Base-by-base conservation (phyloP, 202 grass and related monocot species). In the Zoysia matrella region DNA sequence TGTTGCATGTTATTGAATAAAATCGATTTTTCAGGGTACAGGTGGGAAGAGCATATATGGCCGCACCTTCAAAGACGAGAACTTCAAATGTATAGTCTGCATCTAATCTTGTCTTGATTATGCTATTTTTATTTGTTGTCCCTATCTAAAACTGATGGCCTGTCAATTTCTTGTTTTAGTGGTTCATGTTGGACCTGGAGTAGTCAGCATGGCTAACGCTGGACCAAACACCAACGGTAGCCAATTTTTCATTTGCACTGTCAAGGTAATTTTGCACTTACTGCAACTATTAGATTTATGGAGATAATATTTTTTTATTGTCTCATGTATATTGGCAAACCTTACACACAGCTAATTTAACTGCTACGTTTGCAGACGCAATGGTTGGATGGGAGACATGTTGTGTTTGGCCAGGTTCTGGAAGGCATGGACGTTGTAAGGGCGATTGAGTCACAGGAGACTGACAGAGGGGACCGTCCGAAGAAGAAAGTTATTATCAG, bases 181-280 rank as follows among this genome's bases (percentile, higher is more conserved):
- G 90, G 55, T 82, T 84, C 93, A 95, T 84, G 55, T 60, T 71
- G 90, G 93, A 87, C 93, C 93, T 84, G 93, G 93, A 69, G 56
- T 89, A 70, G 47, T 96, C 54, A 96, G 93, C 81, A 92, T 96
- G 93, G 93, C 93, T 9, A 96, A 96, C 42, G 93, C 93, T 45
- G 93, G 90, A 79, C 94, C 94, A 5, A 88, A 97, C 84, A 97
- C 94, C 75, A 97, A 97, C 3, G 91, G 94, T 66, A 97, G 94
- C 84, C 94, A 97, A 72, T 97, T 93, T 69, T 97, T 97, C 86
- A 91, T 97, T 74, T 97, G 94, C 81, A 97, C 91, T 30, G 86
- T 93, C n/a, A 89, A 89, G 88, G 94, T 97, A 93, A 63, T 54
- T 67, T 12, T 69, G 2, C 15, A 40, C n/a, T 58, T 75, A 14